Percentiles rank a stretch among this genome's conserved stretches.
phyloP scores from a whole-genome alignment of 768 basidiomycete species.

The Pleurotus sapidus region DNA sequence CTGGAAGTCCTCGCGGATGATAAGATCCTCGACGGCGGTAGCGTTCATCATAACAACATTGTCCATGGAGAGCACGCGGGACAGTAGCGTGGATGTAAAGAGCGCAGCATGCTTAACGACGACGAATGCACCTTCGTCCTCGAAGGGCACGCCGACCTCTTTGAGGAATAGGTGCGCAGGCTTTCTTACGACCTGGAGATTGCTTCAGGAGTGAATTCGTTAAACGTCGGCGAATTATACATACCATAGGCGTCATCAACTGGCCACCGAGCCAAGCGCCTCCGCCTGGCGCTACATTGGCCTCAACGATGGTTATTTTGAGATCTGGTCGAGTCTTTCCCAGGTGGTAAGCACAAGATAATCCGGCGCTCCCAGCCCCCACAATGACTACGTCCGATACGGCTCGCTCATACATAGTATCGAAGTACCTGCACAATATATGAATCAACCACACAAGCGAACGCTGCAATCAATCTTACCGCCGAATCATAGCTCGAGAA shows the following conservation, averaged over 20 bases:
- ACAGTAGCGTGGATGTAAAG: constrained; percentile 76
- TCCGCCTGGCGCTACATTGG: constrained; percentile 76
- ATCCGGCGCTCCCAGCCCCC: constrained; percentile 67
- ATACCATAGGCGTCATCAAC: constrained; percentile 77
- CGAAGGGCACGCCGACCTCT: constrained; percentile 69
- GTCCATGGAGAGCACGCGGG: constrained; percentile 64
- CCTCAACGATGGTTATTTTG: constrained; percentile 63
- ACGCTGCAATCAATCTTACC: constrained; percentile 30
- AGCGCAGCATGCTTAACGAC: constrained; percentile 82
- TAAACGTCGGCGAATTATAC: neutral
- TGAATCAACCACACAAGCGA: neutral
- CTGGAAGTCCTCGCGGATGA: constrained; percentile 60
- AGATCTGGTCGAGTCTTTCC: constrained; percentile 65
- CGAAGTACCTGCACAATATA: constrained; percentile 54
- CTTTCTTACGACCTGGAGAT: constrained; percentile 65
- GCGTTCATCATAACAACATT: constrained; percentile 78
- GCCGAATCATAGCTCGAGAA: constrained; percentile 72
- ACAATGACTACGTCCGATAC: constrained; percentile 77
- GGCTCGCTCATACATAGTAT: constrained; percentile 69
- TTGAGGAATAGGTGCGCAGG: constrained; percentile 71
- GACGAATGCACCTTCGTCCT: constrained; percentile 75
- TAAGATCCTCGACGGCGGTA: constrained; percentile 79
- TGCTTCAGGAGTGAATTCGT: neutral
- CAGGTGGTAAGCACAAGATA: constrained; percentile 74
- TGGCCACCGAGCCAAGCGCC: constrained; percentile 81